These are phyloP conservation scores for Xanthoceras sorbifolium DNA, from an alignment of 345 rosid species.

Conservation along the genomic window DNA sequence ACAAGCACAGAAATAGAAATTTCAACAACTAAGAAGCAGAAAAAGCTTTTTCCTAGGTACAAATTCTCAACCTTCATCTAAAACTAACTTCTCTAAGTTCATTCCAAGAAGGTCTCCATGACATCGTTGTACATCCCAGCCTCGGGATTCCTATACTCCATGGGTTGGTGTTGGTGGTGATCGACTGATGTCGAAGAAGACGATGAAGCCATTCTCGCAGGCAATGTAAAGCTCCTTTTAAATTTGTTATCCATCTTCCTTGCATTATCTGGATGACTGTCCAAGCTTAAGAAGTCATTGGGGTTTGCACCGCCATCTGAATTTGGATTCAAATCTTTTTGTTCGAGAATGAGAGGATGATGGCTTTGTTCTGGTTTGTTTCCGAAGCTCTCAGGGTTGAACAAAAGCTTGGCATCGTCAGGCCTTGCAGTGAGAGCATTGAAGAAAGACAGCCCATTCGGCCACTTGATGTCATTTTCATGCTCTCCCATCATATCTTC, in stretches of 20 bases:
- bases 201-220: conserved; percentile 72
- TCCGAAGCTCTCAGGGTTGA: conserved; percentile 57
- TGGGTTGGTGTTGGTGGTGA: conserved; percentile 49
- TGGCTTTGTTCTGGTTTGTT: conserved; percentile 45
- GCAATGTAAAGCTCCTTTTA: conserved; percentile 70
- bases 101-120: conserved; percentile 85
- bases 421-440: conserved; percentile 75
- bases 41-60: conserved; percentile 30
- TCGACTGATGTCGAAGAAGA: conserved; percentile 66
- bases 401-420: conserved; percentile 74
- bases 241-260: conserved; percentile 72
- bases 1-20: conserved; percentile 24
- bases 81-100: conserved; percentile 23
- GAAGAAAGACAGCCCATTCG: conserved; percentile 76
- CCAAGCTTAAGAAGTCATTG: conserved; percentile 73
- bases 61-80: conserved; percentile 15
- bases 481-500: conserved; percentile 68
- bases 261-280: conserved; percentile 50
- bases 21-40: conserved; percentile 15
- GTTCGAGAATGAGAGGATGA: conserved; percentile 34
- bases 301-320: conserved; percentile 52
- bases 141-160: conserved; percentile 59
- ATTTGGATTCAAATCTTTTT: conserved; percentile 46
- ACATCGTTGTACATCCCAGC: conserved; percentile 67
- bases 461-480: conserved; percentile 90